Percentiles rank a stretch among this genome's conserved stretches.
Evolutionary conservation across 2,329 filamentous ascomycete species (phyloP).

Genomic region (Tolypocladium pustulatum): DNA sequence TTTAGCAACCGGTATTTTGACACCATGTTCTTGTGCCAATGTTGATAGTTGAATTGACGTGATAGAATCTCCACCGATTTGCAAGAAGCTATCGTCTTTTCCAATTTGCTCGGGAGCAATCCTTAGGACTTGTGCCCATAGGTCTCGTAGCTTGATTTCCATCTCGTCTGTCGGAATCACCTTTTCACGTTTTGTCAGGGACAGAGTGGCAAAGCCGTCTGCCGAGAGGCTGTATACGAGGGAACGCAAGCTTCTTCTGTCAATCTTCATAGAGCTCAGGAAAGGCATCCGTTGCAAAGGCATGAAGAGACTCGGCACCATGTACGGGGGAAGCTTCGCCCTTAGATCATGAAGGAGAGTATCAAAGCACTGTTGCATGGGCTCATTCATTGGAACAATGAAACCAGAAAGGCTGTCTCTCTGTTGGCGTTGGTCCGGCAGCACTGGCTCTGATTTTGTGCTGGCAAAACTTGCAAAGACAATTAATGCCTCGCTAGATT

Average conservation of each 20-base stretch:
- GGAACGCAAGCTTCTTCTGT: background rate
- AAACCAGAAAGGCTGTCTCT: background rate
- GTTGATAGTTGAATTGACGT: background rate
- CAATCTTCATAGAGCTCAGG: background rate
- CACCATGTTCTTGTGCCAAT: background rate
- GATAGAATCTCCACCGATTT: slow-evolving; percentile 38
- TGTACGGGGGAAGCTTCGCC: background rate
- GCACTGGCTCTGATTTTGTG: background rate
- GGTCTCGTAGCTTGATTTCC: slow-evolving; percentile 3
- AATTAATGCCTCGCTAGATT: background rate
- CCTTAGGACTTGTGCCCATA: slow-evolving; percentile 33
- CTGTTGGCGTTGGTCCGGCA: background rate
- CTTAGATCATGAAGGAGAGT: background rate
- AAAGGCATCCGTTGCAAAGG: background rate
- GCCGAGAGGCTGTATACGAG: background rate
- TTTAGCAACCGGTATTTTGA: background rate
- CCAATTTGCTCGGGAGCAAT: slow-evolving; percentile 19
- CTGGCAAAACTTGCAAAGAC: background rate
- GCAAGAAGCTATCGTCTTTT: slow-evolving; percentile 5
- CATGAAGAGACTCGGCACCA: background rate
- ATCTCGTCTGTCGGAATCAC: background rate
- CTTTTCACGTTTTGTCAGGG: background rate
- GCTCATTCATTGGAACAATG: background rate
- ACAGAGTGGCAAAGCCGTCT: background rate
- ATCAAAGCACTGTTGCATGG: background rate